A percentile compares a stretch with the other conserved stretches of the same genome.
These are phyloP conservation scores for Beta lomatogona DNA, from an alignment of 179 eudicot species.

Conservation along the genomic window DNA sequence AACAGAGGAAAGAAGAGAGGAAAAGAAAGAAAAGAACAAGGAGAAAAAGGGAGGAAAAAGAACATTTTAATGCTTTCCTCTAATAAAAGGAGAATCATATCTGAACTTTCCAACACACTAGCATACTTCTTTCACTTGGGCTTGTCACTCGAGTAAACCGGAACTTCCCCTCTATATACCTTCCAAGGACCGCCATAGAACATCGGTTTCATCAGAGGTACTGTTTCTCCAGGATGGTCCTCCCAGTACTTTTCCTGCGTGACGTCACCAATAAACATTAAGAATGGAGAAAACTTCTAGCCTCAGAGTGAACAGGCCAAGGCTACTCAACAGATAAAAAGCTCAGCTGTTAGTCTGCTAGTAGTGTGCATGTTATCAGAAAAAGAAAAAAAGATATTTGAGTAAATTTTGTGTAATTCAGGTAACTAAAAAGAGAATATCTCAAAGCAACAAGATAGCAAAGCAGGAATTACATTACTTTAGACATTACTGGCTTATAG, in stretches of 20 bases:
- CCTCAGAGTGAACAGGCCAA: neutral
- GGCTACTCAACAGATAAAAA: neutral
- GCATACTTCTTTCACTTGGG: neutral
- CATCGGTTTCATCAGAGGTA: constrained; percentile 24
- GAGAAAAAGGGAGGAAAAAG: neutral
- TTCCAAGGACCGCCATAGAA: constrained; percentile 21
- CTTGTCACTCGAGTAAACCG: constrained; percentile 15
- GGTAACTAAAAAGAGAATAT: neutral
- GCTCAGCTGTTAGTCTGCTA: neutral
- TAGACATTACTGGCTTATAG: neutral
- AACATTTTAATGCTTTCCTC: neutral
- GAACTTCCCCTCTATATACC: constrained; percentile 21
- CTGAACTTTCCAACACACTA: neutral
- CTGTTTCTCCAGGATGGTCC: constrained; percentile 16
- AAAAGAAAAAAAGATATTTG: neutral
- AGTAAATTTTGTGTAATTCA: neutral
- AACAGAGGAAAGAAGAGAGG: neutral
- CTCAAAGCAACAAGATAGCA: neutral
- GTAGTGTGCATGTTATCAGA: neutral
- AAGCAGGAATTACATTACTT: neutral
- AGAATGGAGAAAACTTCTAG: neutral
- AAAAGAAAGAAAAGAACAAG: neutral
- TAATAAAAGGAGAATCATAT: neutral
- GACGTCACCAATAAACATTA: neutral
- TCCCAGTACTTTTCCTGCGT: constrained; percentile 19